Base-by-base conservation (phyloP, 768 basidiomycete species). In the Termitomyces titanicus region DNA sequence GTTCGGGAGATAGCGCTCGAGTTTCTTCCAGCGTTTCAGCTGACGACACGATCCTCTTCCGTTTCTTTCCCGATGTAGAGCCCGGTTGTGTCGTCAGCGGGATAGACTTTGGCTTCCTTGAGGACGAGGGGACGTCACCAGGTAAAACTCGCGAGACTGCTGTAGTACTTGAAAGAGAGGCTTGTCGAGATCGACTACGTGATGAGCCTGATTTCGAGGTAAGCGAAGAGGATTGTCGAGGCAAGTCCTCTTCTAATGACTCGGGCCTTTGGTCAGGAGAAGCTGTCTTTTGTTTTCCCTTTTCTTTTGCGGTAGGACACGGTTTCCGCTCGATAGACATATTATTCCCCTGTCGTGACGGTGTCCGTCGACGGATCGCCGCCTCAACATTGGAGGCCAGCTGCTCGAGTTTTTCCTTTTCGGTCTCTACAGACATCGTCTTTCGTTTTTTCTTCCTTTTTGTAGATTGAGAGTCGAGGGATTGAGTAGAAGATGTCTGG, bases 141-240 rank as follows among this genome's bases (percentile, higher is more conserved):
- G 47, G 54, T 38, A 38, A 12, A 25, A 8, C 18, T 31, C 17
- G 24, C 17, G 35, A 33, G 13, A 18, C 34, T 15, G 10, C 27
- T 2, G 51, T 15, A 22, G 31, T 40, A 6, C 15, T 31, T 3
- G 25, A 27, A 12, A 31, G 18, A 35, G 54, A 54, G 3, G 25
- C 38, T 31, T 27, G 50, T 25, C 38, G 47, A 33, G 54, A 51
- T 18, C n/a, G 35, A 22, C 38, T 34, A 1, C 15, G 44, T 8
- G 59, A 33, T n/a, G 42, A 20, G 20, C 11, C 15, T 5, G 45
- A 35, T 25, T 54, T 53, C 34, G 31, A 35, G 18, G 13, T 39
- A 33, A 17, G 53, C 8, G 35, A 25, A 53, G 61, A 52, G 22
- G 61, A 62, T 56, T 66, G 61, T 65, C 70, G 64, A 55, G 63